Percentiles rank a stretch among this genome's conserved stretches.
phyloP scores from a whole-genome alignment of 2,329 filamentous ascomycete species.

The Beauveria sp. region DNA sequence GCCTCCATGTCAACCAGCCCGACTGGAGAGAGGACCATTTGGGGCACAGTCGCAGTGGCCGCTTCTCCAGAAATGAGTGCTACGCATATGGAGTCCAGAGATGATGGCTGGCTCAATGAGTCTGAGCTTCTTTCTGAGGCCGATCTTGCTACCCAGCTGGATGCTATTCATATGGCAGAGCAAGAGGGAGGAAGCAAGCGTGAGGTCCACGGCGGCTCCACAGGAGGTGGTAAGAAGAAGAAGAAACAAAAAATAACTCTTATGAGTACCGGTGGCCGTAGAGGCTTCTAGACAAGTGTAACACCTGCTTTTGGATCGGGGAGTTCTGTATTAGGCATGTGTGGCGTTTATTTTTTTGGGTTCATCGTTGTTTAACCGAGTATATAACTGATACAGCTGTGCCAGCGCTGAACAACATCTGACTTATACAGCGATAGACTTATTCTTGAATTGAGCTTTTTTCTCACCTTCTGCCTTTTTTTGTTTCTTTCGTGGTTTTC shows the following conservation, averaged over 20 bases:
- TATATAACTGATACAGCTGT: neutral
- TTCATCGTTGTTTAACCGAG: neutral
- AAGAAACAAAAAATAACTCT: constrained; percentile 66
- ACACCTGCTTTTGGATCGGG: neutral
- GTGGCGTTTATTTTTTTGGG: constrained; percentile 5
- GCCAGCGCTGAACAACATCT: neutral
- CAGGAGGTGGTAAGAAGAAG: constrained; percentile 50
- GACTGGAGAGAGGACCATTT: constrained; percentile 69
- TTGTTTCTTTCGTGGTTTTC: neutral
- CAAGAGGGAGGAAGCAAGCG: constrained; percentile 13
- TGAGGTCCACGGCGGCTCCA: constrained; percentile 12
- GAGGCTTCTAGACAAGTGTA: constrained; percentile 28
- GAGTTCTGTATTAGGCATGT: constrained; percentile 6
- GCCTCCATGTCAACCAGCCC: constrained; percentile 78
- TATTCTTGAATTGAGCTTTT: neutral
- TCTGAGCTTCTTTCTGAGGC: constrained; percentile 62
- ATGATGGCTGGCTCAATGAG: constrained; percentile 82
- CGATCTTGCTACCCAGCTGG: constrained; percentile 53
- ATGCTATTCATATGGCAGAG: constrained; percentile 40
- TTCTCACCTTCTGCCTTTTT: neutral
- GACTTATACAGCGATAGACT: neutral
- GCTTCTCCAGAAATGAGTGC: constrained; percentile 47
- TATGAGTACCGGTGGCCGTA: constrained; percentile 58
- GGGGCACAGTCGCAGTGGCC: constrained; percentile 73
- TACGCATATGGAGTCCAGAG: constrained; percentile 23